Evolutionary conservation across 306 rosid genomes (phyloP).

Genomic region (Malus domestica): ASM211411v1 NC_041790.1:4651001-4651500

Average conservation of each 20-base stretch:
- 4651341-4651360: constrained; percentile 72
- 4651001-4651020: constrained; percentile 58
- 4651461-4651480: constrained; percentile 72
- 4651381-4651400: constrained; percentile 96
- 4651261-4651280: constrained; percentile 96
- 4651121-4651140: constrained; percentile 53
- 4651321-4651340: constrained; percentile 97
- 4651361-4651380: constrained; percentile 81
- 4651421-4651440: constrained; percentile 93
- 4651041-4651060: constrained; percentile 98
- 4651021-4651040: constrained; percentile 74
- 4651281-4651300: constrained; percentile 64
- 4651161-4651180: constrained; percentile 39
- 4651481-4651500: constrained; percentile 81
- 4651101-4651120: constrained; percentile 76
- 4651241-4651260: constrained; percentile 42
- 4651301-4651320: constrained; percentile 83
- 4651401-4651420: constrained; percentile 93
- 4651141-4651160: constrained; percentile 46
- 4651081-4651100: constrained; percentile 77
- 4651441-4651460: constrained; percentile 95
- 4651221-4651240: constrained; percentile 42
- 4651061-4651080: constrained; percentile 88
- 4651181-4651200: constrained; percentile 55
- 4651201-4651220: constrained; percentile 36